Conservation (phyloP, 2,329 filamentous ascomycete species). For the Penicillium italicum region DNA sequence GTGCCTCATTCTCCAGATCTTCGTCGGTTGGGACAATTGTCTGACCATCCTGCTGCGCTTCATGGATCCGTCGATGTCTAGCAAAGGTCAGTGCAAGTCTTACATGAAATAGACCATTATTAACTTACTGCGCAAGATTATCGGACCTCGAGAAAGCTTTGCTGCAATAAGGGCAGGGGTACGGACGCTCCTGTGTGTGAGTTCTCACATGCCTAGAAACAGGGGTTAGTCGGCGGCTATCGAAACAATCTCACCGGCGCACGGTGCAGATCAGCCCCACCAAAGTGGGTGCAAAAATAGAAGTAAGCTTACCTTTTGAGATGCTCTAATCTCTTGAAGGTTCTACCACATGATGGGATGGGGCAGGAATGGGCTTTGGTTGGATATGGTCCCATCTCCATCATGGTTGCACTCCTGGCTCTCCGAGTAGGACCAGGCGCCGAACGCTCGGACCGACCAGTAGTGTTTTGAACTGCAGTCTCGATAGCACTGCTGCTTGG, state of each 20-base stretch:
- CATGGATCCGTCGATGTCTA: constrained; percentile 75
- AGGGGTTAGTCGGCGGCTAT: constrained; percentile 51
- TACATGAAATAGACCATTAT: background rate
- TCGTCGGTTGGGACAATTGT: constrained; percentile 58
- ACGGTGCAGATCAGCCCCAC: constrained; percentile 23
- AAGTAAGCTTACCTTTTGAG: constrained; percentile 79
- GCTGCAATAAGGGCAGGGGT: constrained; percentile 95
- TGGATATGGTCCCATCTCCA: constrained; percentile 93
- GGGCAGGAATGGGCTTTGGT: constrained; percentile 98
- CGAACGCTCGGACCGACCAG: constrained; percentile 53
- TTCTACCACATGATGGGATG: constrained; percentile 93
- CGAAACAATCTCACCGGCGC: constrained; percentile 43
- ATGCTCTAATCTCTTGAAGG: constrained; percentile 99
- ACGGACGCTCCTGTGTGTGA: constrained; percentile 98
- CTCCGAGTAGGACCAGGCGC: constrained; percentile 73
- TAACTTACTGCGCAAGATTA: constrained; percentile 89
- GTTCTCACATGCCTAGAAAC: constrained; percentile 88
- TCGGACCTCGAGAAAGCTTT: constrained; percentile 98
- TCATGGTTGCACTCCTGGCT: constrained; percentile 89
- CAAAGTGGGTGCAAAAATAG: constrained; percentile 22
- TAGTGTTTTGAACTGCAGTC: constrained; percentile 54
- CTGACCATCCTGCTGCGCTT: constrained; percentile 62
- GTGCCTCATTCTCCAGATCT: constrained; percentile 83
- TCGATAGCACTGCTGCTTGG: constrained; percentile 60
- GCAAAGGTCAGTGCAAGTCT: constrained; percentile 35